A percentile compares a stretch with the other conserved stretches of the same genome.
phyloP scores from a whole-genome alignment of 73 alveolate genomes.

The Paramecium caudatum region DNA sequence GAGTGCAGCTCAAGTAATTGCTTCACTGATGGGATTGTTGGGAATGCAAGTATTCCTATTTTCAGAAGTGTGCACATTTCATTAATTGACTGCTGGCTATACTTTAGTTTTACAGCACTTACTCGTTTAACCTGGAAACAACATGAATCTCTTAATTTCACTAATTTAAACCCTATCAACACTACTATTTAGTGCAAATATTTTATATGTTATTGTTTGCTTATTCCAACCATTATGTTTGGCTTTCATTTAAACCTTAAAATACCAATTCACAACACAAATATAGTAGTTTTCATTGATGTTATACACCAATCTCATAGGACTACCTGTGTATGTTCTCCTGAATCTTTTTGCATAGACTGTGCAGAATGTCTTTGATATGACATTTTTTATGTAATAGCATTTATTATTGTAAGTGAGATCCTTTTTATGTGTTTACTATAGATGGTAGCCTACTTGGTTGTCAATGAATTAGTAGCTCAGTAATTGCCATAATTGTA shows the following conservation, averaged over 20 bases:
- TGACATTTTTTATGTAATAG: conserved; percentile 28
- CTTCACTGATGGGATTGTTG: background rate
- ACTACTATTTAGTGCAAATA: background rate
- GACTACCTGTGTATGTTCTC: background rate
- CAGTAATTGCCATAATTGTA: background rate
- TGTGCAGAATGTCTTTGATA: conserved; percentile 6
- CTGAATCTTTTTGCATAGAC: background rate
- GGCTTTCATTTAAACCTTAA: background rate
- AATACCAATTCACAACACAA: background rate
- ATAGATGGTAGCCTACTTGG: background rate
- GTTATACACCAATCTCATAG: conserved; percentile 17
- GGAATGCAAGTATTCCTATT: background rate
- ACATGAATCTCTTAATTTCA: background rate
- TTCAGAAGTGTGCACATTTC: background rate
- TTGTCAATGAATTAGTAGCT: background rate
- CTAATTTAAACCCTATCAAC: background rate
- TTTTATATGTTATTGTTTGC: background rate
- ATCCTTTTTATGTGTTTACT: background rate
- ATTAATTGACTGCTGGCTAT: background rate
- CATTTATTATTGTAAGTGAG: background rate
- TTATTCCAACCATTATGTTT: conserved; percentile 25
- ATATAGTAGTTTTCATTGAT: background rate
- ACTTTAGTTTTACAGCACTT: background rate
- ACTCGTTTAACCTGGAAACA: background rate
- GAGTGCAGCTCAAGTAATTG: background rate